Conservation (phyloP, 768 basidiomycete genomes). For the Amanita subjunquillea region DNA sequence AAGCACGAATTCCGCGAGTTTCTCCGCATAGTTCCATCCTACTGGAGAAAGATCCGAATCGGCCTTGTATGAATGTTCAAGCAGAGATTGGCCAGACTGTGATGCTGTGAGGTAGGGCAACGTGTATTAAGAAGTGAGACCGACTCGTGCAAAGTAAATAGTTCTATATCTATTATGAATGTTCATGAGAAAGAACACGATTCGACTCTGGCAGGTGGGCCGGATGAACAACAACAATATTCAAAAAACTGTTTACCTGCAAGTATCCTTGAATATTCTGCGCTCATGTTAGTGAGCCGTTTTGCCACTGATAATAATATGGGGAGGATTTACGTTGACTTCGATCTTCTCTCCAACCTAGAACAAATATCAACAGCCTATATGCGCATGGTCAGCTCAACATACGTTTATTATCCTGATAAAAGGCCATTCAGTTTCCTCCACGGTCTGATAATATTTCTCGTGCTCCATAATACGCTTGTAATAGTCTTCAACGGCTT, state of each 20-base stretch:
- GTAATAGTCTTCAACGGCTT: conserved; percentile 89
- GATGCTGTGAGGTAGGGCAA: neutral
- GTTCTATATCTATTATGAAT: conserved; percentile 90
- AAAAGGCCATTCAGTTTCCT: conserved; percentile 85
- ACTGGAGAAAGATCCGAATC: conserved; percentile 93
- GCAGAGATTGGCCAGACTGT: conserved; percentile 95
- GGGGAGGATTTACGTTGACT: conserved; percentile 58
- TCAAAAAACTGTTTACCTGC: conserved; percentile 37
- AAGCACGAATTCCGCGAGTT: conserved; percentile 82
- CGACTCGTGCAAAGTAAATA: conserved; percentile 92
- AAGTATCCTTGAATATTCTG: conserved; percentile 85
- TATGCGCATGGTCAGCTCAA: conserved; percentile 8
- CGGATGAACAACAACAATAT: neutral
- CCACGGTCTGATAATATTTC: conserved; percentile 81
- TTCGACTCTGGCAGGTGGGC: conserved; percentile 53
- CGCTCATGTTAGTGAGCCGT: neutral
- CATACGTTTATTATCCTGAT: conserved; percentile 89
- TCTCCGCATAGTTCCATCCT: conserved; percentile 93
- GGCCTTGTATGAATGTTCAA: conserved; percentile 98
- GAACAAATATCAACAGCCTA: neutral
- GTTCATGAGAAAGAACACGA: conserved; percentile 99
- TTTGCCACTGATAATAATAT: neutral
- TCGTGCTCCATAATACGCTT: conserved; percentile 82
- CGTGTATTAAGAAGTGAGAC: conserved; percentile 16
- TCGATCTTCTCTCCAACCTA: conserved; percentile 94